Evolutionary conservation across 768 basidiomycete genomes (phyloP).

Genomic region (Baorangia bicolor): DNA sequence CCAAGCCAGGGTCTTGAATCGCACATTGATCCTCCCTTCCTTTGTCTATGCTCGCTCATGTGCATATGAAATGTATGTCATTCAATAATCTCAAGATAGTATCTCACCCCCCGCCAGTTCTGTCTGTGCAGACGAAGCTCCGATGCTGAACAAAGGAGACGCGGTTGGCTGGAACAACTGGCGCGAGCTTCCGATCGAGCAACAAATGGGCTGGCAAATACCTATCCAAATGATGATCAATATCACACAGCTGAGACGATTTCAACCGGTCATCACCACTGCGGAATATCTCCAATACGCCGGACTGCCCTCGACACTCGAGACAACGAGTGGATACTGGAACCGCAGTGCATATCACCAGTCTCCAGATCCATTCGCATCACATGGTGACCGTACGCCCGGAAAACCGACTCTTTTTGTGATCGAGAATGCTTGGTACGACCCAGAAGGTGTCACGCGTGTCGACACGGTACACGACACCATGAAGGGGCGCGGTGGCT

Average conservation of each 20-base stretch:
- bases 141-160: slow-evolving; percentile 43
- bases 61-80: slow-evolving; percentile 37
- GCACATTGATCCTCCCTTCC: slow-evolving; percentile 42
- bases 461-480: slow-evolving; percentile 35
- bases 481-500: slow-evolving; percentile 27
- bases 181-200: slow-evolving; percentile 35
- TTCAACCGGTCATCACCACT: slow-evolving; percentile 36
- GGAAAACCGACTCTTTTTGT: slow-evolving; percentile 28
- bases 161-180: slow-evolving; percentile 40
- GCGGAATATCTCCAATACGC: slow-evolving; percentile 42
- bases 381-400: slow-evolving; percentile 12
- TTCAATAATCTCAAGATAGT: background rate
- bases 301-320: slow-evolving; percentile 27
- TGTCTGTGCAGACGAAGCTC: slow-evolving; percentile 39
- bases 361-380: slow-evolving; percentile 14
- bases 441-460: slow-evolving; percentile 35
- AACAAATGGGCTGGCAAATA: slow-evolving; percentile 34
- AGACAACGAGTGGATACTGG: slow-evolving; percentile 41
- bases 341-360: slow-evolving; percentile 30
- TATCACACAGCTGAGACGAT: slow-evolving; percentile 36
- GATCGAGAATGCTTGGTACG: slow-evolving; percentile 42
- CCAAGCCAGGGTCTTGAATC: slow-evolving; percentile 39
- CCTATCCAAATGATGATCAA: slow-evolving; percentile 39
- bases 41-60: slow-evolving; percentile 45
- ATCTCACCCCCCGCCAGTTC: slow-evolving; percentile 15